A percentile compares a stretch with the other conserved stretches of the same genome.
These are phyloP conservation scores for Moricandia arvensis DNA, from an alignment of 345 rosid genomes.

Conservation along the genomic window DNA sequence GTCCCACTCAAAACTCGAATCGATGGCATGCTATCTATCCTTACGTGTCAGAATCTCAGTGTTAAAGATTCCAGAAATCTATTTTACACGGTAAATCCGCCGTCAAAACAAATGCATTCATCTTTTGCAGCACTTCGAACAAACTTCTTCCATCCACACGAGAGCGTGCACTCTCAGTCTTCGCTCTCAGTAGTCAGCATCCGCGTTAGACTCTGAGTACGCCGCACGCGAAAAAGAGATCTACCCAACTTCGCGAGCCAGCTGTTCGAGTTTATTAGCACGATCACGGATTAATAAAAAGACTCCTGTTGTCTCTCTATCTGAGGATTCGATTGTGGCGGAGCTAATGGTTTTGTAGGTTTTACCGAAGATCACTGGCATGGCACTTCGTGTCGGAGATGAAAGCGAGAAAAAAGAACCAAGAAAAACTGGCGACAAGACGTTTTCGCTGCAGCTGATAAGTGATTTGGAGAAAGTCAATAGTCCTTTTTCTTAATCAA, in stretches of 20 bases:
- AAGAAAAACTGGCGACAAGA: slow-evolving; percentile 99
- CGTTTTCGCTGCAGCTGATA: slow-evolving; percentile 96
- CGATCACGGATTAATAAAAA: not conserved
- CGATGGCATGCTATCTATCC: not conserved
- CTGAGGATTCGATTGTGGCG: not conserved
- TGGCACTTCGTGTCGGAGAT: slow-evolving; percentile 96
- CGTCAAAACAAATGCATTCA: not conserved
- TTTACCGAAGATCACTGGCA: slow-evolving; percentile 95
- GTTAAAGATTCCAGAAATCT: not conserved
- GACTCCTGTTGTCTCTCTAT: not conserved
- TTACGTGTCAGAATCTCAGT: not conserved
- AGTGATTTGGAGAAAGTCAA: slow-evolving; percentile 30
- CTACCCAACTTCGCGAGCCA: slow-evolving; percentile 37
- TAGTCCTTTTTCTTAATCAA: slow-evolving; percentile 1
- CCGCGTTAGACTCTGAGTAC: not conserved
- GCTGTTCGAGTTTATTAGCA: no score
- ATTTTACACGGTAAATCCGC: not conserved
- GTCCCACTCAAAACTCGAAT: no score
- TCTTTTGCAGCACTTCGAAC: not conserved
- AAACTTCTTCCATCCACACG: not conserved
- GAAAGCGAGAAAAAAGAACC: no score
- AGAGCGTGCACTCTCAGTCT: not conserved
- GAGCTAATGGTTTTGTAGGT: slow-evolving; percentile 46
- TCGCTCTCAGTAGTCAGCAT: not conserved
- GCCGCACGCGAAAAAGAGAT: not conserved